Base-by-base conservation (phyloP, 169 alveolate species). In the Eimeria nieschulzi region DNA sequence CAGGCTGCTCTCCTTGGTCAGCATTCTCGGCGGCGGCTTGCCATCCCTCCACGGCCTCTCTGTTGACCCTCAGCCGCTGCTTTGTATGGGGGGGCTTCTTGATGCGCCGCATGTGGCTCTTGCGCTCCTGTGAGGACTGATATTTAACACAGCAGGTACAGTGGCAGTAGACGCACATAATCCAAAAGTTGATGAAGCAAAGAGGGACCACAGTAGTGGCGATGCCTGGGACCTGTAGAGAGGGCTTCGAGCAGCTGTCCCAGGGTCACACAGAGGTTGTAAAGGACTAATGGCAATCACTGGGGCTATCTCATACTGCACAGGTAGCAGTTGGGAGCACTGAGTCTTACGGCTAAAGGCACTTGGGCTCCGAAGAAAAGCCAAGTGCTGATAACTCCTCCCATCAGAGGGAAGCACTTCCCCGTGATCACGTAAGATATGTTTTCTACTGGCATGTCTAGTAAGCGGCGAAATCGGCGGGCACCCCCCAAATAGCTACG, bases 351-450 rank as follows among this genome's bases (percentile, higher is more conserved):
- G 33, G 88, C 90, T 6, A 86, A 87, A n/a, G 94, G 95, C 26
- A 93, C 91, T 21, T 90, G 94, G 21, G 91, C 95, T 9, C 94
- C 94, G 75, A 94, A 79, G 91, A 94, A 94, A 55, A 94, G 80
- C 96, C 96, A 94, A 19, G 95, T 92, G 72, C 95, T 91, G 33
- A 84, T 82, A 56, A 94, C 90, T 25, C 96, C 96, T 0, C 96
- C 96, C 82, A 94, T 93, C 25, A 94, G 88, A 13, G 96, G 96
- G 53, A 91, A 94, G 46, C 93, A 83, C 79, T 94, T 94, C 64
- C 91, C 92, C 9, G 91, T 75, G 59, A 91, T 70, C 54, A 73
- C 92, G 75, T 91, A 91, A 25, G 87, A 68, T 51, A 91, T 91
- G 83, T 78, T 86, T 51, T 91, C 92, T 55, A 83, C 92, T 7